A percentile compares a stretch with the other conserved stretches of the same genome.
Evolutionary conservation across 495 filamentous ascomycete species (phyloP).

Genomic region (Penicillium samsonianum): DNA sequence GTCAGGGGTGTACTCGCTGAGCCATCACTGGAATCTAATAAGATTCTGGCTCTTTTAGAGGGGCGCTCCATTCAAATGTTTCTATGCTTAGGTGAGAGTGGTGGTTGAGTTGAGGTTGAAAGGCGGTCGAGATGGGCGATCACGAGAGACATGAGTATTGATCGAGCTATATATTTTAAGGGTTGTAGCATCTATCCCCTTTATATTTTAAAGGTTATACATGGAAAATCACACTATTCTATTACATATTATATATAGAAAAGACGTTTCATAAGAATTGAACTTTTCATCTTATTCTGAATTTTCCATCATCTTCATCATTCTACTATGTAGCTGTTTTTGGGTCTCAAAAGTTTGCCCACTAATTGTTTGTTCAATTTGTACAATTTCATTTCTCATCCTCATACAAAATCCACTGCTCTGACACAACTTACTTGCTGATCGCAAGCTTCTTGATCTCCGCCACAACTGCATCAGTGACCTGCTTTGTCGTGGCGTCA

Average conservation of each 20-base stretch:
- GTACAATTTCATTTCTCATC: slow-evolving; percentile 2
- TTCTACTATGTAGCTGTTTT: background rate
- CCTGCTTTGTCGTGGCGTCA: slow-evolving; percentile 52
- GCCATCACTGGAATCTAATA: background rate
- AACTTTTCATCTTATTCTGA: background rate
- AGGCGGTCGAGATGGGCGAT: slow-evolving; percentile 10
- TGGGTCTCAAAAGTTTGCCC: background rate
- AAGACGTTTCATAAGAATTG: too few species aligned
- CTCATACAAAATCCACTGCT: background rate
- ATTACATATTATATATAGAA: background rate
- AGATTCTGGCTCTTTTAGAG: slow-evolving; percentile 1
- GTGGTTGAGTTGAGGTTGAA: background rate
- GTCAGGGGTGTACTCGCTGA: background rate
- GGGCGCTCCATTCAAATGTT: slow-evolving; percentile 7
- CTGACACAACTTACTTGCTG: background rate
- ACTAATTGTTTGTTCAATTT: background rate
- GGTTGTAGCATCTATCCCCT: too few species aligned
- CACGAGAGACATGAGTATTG: background rate
- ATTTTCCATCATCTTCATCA: background rate
- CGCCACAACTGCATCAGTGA: slow-evolving; percentile 61
- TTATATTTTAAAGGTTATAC: too few species aligned
- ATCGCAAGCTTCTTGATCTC: slow-evolving; percentile 49
- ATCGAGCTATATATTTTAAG: background rate
- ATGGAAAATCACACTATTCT: background rate
- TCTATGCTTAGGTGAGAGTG: background rate